These are phyloP conservation scores for Aspergillus felis DNA, from an alignment of 2,329 filamentous ascomycete species.

Conservation along the genomic window DNA sequence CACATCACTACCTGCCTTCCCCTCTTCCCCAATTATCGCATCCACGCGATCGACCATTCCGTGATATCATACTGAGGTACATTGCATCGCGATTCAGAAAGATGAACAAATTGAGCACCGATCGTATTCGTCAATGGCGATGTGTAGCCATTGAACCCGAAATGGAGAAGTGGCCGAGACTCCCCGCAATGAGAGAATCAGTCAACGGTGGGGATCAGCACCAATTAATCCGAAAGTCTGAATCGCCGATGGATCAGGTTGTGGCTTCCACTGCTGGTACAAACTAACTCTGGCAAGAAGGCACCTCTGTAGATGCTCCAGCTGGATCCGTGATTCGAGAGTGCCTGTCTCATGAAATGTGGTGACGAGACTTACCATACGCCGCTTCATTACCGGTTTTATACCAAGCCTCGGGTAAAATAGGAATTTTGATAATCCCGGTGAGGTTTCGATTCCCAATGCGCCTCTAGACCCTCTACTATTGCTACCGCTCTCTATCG, in stretches of 20 bases:
- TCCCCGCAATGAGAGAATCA: background rate
- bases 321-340: background rate
- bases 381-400: slow-evolving; percentile 6
- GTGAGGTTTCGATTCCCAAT: slow-evolving; percentile 3
- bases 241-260: background rate
- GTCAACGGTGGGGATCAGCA: background rate
- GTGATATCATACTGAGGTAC: background rate
- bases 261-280: background rate
- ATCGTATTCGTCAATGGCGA: background rate
- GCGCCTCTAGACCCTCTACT: background rate
- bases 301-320: background rate
- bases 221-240: background rate
- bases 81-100: background rate
- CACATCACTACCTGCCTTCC: no score
- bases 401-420: slow-evolving; percentile 21
- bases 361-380: slow-evolving; percentile 13
- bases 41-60: background rate
- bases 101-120: background rate
- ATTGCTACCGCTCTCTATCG: background rate
- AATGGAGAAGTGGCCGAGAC: background rate
- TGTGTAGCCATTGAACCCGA: background rate
- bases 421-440: slow-evolving; percentile 13
- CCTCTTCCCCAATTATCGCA: background rate
- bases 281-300: background rate
- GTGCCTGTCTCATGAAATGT: slow-evolving; percentile 8